Conservation (phyloP, 2,329 filamentous ascomycete genomes). For the Myriosclerotinia duriaeana region DNA sequence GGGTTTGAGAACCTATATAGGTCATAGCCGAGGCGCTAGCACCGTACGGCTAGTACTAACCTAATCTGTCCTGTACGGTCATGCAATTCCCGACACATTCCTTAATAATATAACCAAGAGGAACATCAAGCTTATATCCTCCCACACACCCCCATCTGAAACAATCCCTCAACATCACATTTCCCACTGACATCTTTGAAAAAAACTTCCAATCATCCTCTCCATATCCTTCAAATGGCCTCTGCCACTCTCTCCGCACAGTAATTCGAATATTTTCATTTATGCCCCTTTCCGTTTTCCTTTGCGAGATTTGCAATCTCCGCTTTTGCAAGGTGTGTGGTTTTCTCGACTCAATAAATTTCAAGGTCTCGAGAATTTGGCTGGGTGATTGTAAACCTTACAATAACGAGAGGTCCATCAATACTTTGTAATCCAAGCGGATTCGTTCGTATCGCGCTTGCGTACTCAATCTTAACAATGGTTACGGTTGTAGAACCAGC, state of each 20-base stretch:
- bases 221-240: conserved; percentile 39
- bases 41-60: no score
- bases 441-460: conserved; percentile 36
- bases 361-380: conserved; percentile 37
- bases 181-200: conserved; percentile 20
- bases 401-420: conserved; percentile 38
- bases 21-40: no score
- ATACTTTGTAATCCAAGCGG: conserved; percentile 37
- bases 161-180: conserved; percentile 26
- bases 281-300: conserved; percentile 32
- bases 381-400: conserved; percentile 43
- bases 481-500: conserved; percentile 41
- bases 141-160: conserved; percentile 22
- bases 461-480: conserved; percentile 36
- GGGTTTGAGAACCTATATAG: no score
- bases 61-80: no score
- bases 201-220: conserved; percentile 32
- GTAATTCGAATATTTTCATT: conserved; percentile 39
- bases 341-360: conserved; percentile 34
- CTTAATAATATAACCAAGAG: no score
- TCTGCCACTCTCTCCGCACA: conserved; percentile 37
- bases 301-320: conserved; percentile 40
- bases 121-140: conserved; percentile 20
- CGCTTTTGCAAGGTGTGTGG: conserved; percentile 37
- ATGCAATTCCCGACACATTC: no score